phyloP scores from a whole-genome alignment of 805 yeast species.

The Naumovozyma baii region DNA sequence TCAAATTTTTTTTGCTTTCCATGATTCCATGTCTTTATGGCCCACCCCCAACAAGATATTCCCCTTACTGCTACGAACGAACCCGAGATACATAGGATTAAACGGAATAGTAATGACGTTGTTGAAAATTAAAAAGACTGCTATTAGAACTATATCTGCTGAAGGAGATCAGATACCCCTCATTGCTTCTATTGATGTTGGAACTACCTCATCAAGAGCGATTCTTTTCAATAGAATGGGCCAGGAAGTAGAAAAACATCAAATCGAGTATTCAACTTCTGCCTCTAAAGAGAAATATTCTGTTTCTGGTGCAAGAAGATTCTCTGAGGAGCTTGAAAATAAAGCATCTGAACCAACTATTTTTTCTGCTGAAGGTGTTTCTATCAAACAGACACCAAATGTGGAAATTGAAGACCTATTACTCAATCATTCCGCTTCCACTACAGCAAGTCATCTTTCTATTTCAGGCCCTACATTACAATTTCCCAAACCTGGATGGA shows the following conservation, averaged over 20 bases:
- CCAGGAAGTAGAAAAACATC: conserved; percentile 75
- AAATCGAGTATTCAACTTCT: conserved; percentile 76
- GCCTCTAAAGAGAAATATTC: conserved; percentile 44
- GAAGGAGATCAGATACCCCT: conserved; percentile 23
- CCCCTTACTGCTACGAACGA: background rate
- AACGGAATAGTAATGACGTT: too few relatives aligned
- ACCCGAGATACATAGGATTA: background rate
- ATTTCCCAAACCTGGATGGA: conserved; percentile 85
- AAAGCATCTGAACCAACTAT: conserved; percentile 33
- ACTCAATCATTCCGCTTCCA: conserved; percentile 10
- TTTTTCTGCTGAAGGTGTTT: conserved; percentile 66
- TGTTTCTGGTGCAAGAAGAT: conserved; percentile 38
- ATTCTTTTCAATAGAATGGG: conserved; percentile 70
- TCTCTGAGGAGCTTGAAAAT: conserved; percentile 20
- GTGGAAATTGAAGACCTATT: conserved; percentile 54
- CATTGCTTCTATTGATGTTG: conserved; percentile 74
- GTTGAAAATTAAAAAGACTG: too few relatives aligned
- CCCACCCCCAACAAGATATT: background rate
- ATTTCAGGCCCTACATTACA: conserved; percentile 55
- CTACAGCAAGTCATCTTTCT: background rate
- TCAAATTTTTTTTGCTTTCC: background rate
- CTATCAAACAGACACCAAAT: conserved; percentile 48
- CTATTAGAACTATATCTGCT: background rate
- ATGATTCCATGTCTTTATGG: background rate
- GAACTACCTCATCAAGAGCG: conserved; percentile 86